Conservation (phyloP, 2,329 filamentous ascomycete species). For the Fusarium sarcochroum region DNA sequence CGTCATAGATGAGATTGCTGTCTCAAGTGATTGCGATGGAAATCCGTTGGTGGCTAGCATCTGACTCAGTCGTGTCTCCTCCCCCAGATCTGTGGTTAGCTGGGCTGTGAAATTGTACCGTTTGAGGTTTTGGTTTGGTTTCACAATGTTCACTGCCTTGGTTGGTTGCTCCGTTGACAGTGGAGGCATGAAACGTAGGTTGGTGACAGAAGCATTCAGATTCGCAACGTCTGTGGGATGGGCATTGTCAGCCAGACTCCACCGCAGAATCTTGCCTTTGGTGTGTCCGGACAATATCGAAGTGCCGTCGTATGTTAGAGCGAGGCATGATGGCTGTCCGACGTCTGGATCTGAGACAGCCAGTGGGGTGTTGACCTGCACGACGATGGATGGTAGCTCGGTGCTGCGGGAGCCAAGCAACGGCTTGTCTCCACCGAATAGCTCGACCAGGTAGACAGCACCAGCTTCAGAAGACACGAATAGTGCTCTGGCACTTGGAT, state of each 20-base stretch:
- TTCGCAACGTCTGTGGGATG: conserved; percentile 77
- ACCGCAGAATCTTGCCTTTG: conserved; percentile 82
- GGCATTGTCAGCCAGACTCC: conserved; percentile 81
- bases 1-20: conserved; percentile 63
- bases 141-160: conserved; percentile 76
- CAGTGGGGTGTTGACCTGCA: conserved; percentile 68
- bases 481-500: conserved; percentile 86
- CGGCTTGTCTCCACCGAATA: conserved; percentile 70
- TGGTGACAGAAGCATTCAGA: conserved; percentile 86
- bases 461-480: conserved; percentile 87
- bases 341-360: conserved; percentile 72
- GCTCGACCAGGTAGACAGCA: conserved; percentile 83
- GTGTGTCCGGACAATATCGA: conserved; percentile 84
- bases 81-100: conserved; percentile 62
- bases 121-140: conserved; percentile 79
- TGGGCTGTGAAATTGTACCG: conserved; percentile 77
- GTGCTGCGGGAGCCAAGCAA: conserved; percentile 67
- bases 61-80: conserved; percentile 60
- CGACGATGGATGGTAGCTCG: conserved; percentile 69
- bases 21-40: conserved; percentile 61
- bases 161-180: conserved; percentile 58
- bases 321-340: conserved; percentile 77
- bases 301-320: conserved; percentile 86
- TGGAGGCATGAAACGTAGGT: conserved; percentile 80
- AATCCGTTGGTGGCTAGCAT: conserved; percentile 65